Evolutionary conservation across 768 basidiomycete species (phyloP), one percentile per base, ranked within the genome.

Genomic region (Rhizopogon rudus): DNA sequence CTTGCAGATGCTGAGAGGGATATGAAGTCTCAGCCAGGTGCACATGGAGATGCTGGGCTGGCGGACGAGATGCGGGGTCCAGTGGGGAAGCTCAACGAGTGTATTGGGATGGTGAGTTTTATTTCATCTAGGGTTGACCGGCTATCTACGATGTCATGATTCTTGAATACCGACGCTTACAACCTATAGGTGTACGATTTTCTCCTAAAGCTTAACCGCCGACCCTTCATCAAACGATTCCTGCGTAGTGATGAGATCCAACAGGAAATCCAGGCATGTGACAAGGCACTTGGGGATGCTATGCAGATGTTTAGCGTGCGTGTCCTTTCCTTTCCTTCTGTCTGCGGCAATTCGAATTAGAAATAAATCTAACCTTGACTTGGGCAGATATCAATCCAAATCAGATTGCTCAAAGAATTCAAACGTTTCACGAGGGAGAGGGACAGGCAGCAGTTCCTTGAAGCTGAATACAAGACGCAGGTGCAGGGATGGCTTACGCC

Each of bases 201-300:
- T 59, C 74, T 89, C 28, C 62, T 75, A 53, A 84, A 81, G 59
- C 83, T 89, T 59, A 72, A 75, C 16, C 73, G 80, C 41, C 73
- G 88, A 1, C 86, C 90, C 0, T 92, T 91, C 71, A 69, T 93
- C 59, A 88, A 89, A 67, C 77, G 88, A 3, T 92, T 88, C 63
- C 75, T 93, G 40, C 83, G 84, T 63, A 80, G 87, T 40, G 84
- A 88, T 39, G 88, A 91, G 58, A 85, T 85, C 29, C 64, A 77
- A 14, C 70, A 73, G 2, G 77, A 80, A 33, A 80, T 91, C 39
- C 62, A 66, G 0, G 69, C 65, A 3, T 86, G 84, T 51, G 79
- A 83, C 51, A 71, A 77, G 12, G 73, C 73, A 1, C 71, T 91
- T 20, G 71, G 73, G 20, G 80, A 86, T 40, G 80, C 81, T 4